A percentile compares a stretch with the other conserved stretches of the same genome.
phyloP scores from a whole-genome alignment of 345 rosid genomes.

The Arabidopsis thaliana region TAIR10.1 NC_003070.9:10524001-10524500 shows the following conservation, averaged over 20 bases:
- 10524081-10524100: too few relatives aligned
- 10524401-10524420: slow-evolving; percentile 37
- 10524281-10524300: slow-evolving; percentile 10
- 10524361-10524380: slow-evolving; percentile 25
- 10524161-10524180: too few relatives aligned
- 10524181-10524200: too few relatives aligned
- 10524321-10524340: slow-evolving; percentile 21
- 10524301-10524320: slow-evolving; percentile 1
- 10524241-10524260: background rate
- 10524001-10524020: too few relatives aligned
- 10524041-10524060: too few relatives aligned
- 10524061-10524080: too few relatives aligned
- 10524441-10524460: slow-evolving; percentile 37
- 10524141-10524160: too few relatives aligned
- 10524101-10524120: too few relatives aligned
- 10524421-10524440: slow-evolving; percentile 45
- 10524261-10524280: background rate
- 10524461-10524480: slow-evolving; percentile 30
- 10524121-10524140: too few relatives aligned
- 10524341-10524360: slow-evolving; percentile 22
- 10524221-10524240: too few relatives aligned
- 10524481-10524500: slow-evolving; percentile 32
- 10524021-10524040: too few relatives aligned
- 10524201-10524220: too few relatives aligned
- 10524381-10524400: slow-evolving; percentile 32